Percentiles rank a stretch among this genome's conserved stretches.
Conservation (phyloP, 768 basidiomycete genomes). For the Leccinum ochraceum region DNA sequence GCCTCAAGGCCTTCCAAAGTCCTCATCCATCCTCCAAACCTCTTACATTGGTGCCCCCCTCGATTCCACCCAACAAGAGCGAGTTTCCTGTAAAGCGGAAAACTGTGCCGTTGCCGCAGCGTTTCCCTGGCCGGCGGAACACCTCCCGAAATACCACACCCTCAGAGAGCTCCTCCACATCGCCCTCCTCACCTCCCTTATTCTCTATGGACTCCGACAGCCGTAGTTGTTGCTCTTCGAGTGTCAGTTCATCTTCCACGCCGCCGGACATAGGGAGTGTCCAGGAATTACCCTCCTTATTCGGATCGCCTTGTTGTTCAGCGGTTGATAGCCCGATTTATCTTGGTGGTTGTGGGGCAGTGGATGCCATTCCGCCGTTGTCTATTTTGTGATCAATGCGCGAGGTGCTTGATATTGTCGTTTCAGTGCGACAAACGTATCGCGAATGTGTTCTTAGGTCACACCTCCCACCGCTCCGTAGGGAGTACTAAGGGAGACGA, state of each 20-base stretch:
- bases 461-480: background rate
- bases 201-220: constrained; percentile 4
- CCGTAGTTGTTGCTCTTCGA: constrained; percentile 6
- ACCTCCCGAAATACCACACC: constrained; percentile 1
- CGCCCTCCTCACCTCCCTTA: constrained; percentile 4
- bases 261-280: background rate
- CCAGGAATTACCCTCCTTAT: background rate
- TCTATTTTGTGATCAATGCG: background rate
- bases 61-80: background rate
- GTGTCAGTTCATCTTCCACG: background rate
- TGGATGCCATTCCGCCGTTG: background rate
- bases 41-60: constrained; percentile 13
- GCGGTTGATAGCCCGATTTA: background rate
- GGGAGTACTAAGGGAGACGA: background rate
- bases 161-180: constrained; percentile 11
- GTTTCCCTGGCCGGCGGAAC: background rate
- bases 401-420: background rate
- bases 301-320: constrained; percentile 2
- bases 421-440: background rate
- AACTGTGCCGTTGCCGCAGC: constrained; percentile 9
- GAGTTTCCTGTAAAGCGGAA: background rate
- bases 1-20: constrained; percentile 6
- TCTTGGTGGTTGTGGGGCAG: background rate
- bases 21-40: background rate
- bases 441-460: too few species aligned